Evolutionary conservation across 345 rosid genomes (phyloP).

Genomic region (Erysimum cheiranthoides): DNA sequence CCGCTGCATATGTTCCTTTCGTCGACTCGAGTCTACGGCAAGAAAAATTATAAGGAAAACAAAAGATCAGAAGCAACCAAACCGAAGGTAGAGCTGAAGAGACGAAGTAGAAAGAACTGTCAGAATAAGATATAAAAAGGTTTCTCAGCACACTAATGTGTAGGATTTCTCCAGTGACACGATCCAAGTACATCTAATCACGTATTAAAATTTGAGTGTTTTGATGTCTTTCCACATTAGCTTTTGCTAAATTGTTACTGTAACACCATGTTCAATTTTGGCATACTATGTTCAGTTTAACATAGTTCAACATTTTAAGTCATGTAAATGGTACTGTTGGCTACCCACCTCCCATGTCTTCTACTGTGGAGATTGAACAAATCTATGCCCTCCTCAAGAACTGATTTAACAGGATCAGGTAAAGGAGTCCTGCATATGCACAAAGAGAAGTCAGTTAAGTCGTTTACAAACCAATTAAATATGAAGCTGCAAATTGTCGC

Average conservation of each 20-base stretch:
- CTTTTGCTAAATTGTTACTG: slow-evolving; percentile 10
- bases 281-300: neutral
- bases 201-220: too few relatives aligned
- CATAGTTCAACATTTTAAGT: slow-evolving; percentile 24
- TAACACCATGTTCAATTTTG: neutral
- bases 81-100: slow-evolving; percentile 7
- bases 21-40: slow-evolving; percentile 70
- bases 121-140: slow-evolving; percentile 2
- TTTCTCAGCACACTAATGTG: slow-evolving; percentile 9
- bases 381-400: slow-evolving; percentile 84
- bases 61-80: slow-evolving; percentile 22
- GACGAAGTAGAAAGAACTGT: neutral
- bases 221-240: neutral
- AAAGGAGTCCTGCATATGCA: slow-evolving; percentile 67
- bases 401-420: slow-evolving; percentile 67
- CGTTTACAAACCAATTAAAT: slow-evolving; percentile 6
- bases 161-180: slow-evolving; percentile 7
- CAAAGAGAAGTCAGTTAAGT: slow-evolving; percentile 20
- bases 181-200: slow-evolving; percentile 14
- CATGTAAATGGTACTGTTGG: slow-evolving; percentile 16
- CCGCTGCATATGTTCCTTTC: slow-evolving; percentile 73
- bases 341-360: slow-evolving; percentile 79
- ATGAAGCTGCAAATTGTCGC: slow-evolving; percentile 12
- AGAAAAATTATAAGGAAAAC: slow-evolving; percentile 25
- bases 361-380: slow-evolving; percentile 73